Evolutionary conservation across 2,329 filamentous ascomycete species (phyloP), one percentile per base, ranked within the genome.

Genomic region (Sphaerulina musiva): DNA sequence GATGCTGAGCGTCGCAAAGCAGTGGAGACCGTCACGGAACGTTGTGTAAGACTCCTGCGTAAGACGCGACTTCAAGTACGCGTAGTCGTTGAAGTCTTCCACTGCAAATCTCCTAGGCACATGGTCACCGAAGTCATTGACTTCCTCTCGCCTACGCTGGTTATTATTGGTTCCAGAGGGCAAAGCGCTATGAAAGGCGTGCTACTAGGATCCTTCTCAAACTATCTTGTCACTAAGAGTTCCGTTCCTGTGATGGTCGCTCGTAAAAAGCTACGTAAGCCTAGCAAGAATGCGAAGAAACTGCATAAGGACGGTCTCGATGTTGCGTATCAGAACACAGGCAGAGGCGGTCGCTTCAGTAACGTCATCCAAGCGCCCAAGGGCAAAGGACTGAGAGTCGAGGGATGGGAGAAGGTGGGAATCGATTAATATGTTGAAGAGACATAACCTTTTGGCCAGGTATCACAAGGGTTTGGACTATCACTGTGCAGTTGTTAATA

Each of bases 181-280:
- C 83, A 91, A 60, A 95, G 89, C 70, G 89, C 90, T 42, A 77
- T 98, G 51, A 97, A 97, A 72, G 92, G 91, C 68, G 92, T 96
- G 20, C 85, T 98, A 57, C 80, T 98, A 31, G 93, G 93, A 26
- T 96, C 91, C 0, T 97, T 98, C 72, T 95, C 89, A 57, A 97
- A 97, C 69, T 98, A 98, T 67, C 79, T 98, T 6, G 91, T 98
- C 32, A 95, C 90, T 38, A 97, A 97, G 74, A 95, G 89, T 59
- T 95, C 89, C 2, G 90, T 95, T 12, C 93, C 93, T 0, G 93
- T 98, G 56, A 98, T 98, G 93, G 93, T 97, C 36, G 93, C 93
- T 6, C 80, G 93, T 55, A 96, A 95, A 76, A 86, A 88, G 54
- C 78, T 96, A 42, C 80, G 87, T 46, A 95, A 95, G 71, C 87